phyloP scores from a whole-genome alignment of 1,284 basidiomycete genomes.

The Erythrobasidium hasegawianum region DNA sequence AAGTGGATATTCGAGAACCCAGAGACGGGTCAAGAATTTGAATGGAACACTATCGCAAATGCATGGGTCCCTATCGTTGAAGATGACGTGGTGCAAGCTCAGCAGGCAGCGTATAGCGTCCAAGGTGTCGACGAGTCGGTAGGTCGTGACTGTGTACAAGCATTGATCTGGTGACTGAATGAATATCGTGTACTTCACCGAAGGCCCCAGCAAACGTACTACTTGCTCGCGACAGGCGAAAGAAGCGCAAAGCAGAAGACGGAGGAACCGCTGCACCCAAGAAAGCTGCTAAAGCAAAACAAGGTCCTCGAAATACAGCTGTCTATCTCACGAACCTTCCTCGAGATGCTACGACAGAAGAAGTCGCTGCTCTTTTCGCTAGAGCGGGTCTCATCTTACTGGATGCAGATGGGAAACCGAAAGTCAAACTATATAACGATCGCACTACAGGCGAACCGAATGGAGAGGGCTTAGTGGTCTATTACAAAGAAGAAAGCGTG shows the following conservation, averaged over 20 bases:
- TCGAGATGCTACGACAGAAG: constrained; percentile 65
- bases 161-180: constrained; percentile 11
- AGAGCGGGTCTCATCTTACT: constrained; percentile 90
- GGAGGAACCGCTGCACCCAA: not conserved
- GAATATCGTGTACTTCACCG: constrained; percentile 41
- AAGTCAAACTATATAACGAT: constrained; percentile 88
- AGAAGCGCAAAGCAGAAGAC: constrained; percentile 15
- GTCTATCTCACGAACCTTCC: constrained; percentile 88
- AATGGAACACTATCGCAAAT: constrained; percentile 72
- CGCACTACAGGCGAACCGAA: constrained; percentile 79
- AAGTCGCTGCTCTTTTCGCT: constrained; percentile 75
- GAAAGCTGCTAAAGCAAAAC: constrained; percentile 60
- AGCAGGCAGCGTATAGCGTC: constrained; percentile 88
- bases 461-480: constrained; percentile 93
- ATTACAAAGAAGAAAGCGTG: constrained; percentile 95
- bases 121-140: constrained; percentile 87
- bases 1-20: constrained; percentile 88
- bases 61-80: constrained; percentile 82
- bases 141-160: constrained; percentile 46
- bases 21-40: constrained; percentile 72
- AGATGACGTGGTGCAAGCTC: constrained; percentile 72
- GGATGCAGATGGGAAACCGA: constrained; percentile 77
- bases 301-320: constrained; percentile 66
- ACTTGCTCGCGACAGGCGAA: constrained; percentile 59
- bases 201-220: constrained; percentile 80